Evolutionary conservation across 306 rosid genomes (phyloP).

Genomic region (Malus asiatica): DNA sequence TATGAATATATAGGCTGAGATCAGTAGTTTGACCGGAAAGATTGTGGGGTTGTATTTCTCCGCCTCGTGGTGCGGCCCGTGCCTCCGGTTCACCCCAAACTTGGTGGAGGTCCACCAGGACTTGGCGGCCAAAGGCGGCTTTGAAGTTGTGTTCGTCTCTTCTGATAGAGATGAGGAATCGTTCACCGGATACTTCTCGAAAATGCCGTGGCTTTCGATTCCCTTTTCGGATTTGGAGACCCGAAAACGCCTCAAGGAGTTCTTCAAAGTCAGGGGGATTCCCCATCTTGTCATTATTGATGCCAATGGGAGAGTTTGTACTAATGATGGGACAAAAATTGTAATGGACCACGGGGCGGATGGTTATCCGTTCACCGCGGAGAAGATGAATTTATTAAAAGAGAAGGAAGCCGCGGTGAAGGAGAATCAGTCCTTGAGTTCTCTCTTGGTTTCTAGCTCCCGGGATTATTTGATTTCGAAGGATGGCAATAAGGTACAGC

Average conservation of each 20-base stretch:
- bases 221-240: conserved; percentile 32
- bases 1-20: conserved; percentile 20
- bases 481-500: conserved; percentile 30
- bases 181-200: conserved; percentile 32
- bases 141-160: conserved; percentile 43
- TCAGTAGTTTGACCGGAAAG: conserved; percentile 26
- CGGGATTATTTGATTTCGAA: conserved; percentile 35
- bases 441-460: conserved; percentile 36
- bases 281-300: conserved; percentile 38
- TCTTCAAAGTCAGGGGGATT: conserved; percentile 42
- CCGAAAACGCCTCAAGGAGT: conserved; percentile 25
- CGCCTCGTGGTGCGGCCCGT: conserved; percentile 50
- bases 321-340: conserved; percentile 19
- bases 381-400: conserved; percentile 22
- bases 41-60: conserved; percentile 43
- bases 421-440: conserved; percentile 31
- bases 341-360: conserved; percentile 35
- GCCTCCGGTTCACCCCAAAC: conserved; percentile 41
- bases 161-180: conserved; percentile 40
- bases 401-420: conserved; percentile 26
- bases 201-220: conserved; percentile 57
- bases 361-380: conserved; percentile 36
- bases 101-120: conserved; percentile 29
- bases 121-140: conserved; percentile 25
- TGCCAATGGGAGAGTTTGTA: conserved; percentile 26